Percentiles rank a stretch among this genome's conserved stretches.
Conservation (phyloP, 2,329 filamentous ascomycete genomes). For the Calonectria pseudoturangicola region DNA sequence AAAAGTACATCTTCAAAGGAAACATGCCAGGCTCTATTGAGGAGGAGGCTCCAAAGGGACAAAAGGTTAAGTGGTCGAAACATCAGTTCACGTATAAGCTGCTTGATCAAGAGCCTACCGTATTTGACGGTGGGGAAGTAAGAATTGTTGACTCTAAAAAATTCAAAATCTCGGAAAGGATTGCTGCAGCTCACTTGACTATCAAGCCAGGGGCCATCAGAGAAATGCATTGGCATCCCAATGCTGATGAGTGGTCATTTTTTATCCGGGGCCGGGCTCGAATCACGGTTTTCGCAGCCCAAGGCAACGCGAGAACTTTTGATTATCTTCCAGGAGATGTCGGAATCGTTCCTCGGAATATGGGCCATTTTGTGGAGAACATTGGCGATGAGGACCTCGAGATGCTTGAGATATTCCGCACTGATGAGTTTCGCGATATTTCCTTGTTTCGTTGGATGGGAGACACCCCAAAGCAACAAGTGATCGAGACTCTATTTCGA, state of each 20-base stretch:
- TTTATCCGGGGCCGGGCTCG: conserved; percentile 83
- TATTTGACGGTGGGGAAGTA: conserved; percentile 78
- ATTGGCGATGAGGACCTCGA: conserved; percentile 84
- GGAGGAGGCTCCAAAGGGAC: conserved; percentile 77
- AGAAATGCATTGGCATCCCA: conserved; percentile 90
- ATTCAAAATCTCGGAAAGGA: conserved; percentile 83
- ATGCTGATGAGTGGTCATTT: conserved; percentile 87
- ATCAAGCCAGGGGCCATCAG: conserved; percentile 83
- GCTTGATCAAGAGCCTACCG: conserved; percentile 79
- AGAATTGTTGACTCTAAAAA: conserved; percentile 84
- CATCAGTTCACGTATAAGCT: conserved; percentile 82
- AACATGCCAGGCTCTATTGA: conserved; percentile 78
- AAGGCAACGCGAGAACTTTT: conserved; percentile 82
- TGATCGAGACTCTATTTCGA: conserved; percentile 79
- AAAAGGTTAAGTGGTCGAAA: conserved; percentile 79
- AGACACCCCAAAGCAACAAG: conserved; percentile 80
- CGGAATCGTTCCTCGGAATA: conserved; percentile 84
- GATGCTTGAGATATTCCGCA: conserved; percentile 84
- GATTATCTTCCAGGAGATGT: conserved; percentile 85
- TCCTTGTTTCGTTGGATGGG: conserved; percentile 85
- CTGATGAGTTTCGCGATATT: conserved; percentile 83
- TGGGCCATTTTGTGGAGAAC: conserved; percentile 89
- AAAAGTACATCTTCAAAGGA: conserved; percentile 88
- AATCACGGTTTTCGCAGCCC: conserved; percentile 83
- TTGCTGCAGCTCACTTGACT: conserved; percentile 82